Evolutionary conservation across 2,329 filamentous ascomycete species (phyloP).

Genomic region (Fusarium sp.): DNA sequence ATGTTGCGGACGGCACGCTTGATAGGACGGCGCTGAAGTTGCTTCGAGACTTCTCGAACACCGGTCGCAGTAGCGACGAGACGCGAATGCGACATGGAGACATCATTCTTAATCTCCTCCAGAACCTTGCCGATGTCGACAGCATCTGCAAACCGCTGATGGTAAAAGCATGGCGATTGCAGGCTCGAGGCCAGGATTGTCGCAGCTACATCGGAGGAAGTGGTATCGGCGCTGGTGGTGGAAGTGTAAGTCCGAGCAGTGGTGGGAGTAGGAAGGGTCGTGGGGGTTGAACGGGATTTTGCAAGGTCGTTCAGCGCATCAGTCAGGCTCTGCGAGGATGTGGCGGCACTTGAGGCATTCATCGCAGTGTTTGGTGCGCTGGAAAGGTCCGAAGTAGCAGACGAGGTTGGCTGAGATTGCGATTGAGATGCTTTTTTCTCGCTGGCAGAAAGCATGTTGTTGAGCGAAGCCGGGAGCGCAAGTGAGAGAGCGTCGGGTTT

Average conservation of each 20-base stretch:
- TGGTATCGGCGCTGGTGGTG: constrained; percentile 23
- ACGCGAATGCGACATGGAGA: constrained; percentile 92
- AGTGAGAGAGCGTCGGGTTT: constrained; percentile 74
- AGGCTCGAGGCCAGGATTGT: constrained; percentile 60
- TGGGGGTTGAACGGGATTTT: constrained; percentile 52
- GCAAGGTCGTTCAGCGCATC: constrained; percentile 69
- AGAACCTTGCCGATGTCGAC: constrained; percentile 95
- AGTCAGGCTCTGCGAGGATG: constrained; percentile 72
- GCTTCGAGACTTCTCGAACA: constrained; percentile 94
- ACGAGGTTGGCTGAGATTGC: constrained; percentile 14
- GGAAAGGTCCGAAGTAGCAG: constrained; percentile 11
- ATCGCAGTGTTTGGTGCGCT: constrained; percentile 18
- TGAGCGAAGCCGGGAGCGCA: constrained; percentile 28
- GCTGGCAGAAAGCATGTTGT: constrained; percentile 67
- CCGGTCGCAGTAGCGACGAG: constrained; percentile 95
- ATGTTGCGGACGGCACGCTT: constrained; percentile 92
- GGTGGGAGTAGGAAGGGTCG: constrained; percentile 38
- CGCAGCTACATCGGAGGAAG: constrained; percentile 26
- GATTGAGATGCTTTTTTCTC: constrained; percentile 52
- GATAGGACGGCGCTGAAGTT: constrained; percentile 91
- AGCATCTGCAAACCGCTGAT: constrained; percentile 95
- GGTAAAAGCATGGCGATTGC: constrained; percentile 96
- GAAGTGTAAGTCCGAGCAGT: constrained; percentile 35
- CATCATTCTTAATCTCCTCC: constrained; percentile 90
- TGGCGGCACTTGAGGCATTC: constrained; percentile 51